Evolutionary conservation across 208 protist genomes (phyloP).

Genomic region (Acanthamoeba lugdunensis): DNA sequence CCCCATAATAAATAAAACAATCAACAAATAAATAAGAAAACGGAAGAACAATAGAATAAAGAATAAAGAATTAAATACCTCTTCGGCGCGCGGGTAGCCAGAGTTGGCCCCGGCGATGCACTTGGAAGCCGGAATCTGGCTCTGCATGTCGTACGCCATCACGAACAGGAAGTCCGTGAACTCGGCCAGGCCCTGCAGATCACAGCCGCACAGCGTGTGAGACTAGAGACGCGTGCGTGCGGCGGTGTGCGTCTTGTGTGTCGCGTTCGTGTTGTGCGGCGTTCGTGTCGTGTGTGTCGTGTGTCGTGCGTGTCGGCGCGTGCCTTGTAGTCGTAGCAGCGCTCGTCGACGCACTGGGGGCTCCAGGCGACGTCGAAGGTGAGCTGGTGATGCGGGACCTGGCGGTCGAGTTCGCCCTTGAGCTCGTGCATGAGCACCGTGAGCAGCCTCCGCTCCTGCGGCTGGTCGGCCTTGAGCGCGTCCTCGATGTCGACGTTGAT

Average conservation of each 20-base stretch:
- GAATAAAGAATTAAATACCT: not conserved
- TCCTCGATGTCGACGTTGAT: slow-evolving; percentile 71
- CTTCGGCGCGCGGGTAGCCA: not conserved
- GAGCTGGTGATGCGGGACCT: slow-evolving; percentile 32
- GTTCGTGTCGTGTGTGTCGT: not conserved
- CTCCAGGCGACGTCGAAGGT: slow-evolving; percentile 69
- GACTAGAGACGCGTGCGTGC: not conserved
- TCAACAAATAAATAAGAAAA: not conserved
- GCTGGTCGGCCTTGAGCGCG: not conserved
- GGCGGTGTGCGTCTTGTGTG: too few species aligned
- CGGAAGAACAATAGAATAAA: not conserved
- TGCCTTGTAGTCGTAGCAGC: slow-evolving; percentile 70
- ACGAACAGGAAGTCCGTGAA: slow-evolving; percentile 69
- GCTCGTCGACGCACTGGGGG: slow-evolving; percentile 63
- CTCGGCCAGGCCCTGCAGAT: slow-evolving; percentile 1
- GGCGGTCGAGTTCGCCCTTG: slow-evolving; percentile 15
- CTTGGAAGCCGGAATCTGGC: slow-evolving; percentile 70
- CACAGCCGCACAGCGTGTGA: not conserved
- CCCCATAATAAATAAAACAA: too few species aligned
- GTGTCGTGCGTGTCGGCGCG: not conserved
- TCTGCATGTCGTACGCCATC: slow-evolving; percentile 74
- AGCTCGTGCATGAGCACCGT: slow-evolving; percentile 66
- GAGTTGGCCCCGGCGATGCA: slow-evolving; percentile 71
- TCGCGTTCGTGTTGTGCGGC: too few species aligned
- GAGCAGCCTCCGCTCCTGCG: slow-evolving; percentile 8